Evolutionary conservation across 306 rosid species (phyloP), one percentile per base, ranked within the genome.

Genomic region (Vigna reflexopilosa): DNA sequence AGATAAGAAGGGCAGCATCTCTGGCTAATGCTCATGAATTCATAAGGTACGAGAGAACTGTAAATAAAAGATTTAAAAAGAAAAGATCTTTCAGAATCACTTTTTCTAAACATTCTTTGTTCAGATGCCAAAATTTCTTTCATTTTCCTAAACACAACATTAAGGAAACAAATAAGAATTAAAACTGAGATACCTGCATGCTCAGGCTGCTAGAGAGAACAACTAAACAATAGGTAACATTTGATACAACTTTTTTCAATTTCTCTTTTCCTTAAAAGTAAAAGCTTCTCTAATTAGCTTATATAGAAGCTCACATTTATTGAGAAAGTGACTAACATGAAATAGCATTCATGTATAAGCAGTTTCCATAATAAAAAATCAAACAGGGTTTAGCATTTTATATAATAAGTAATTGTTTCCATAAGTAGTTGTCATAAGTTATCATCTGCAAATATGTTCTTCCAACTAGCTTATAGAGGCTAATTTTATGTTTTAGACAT

Each of bases 1-100:
- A 94, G 90, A 89, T 94, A 26, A 86, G 85, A 87, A 86, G 81
- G 72, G 98, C 95, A 75, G 97, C 97, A 42, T 64, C 86, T 80
- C 83, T 84, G 45, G 98, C 98, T 55, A 92, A 92, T 82, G 97
- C 98, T 80, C 98, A 92, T 63, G 98, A 94, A 70, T 94, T 94
- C 80, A 82, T 88, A 86, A 88, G 98, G 98, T 91, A 89, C 0
- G 84, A 11, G 6, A 50, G 13, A 72, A 34, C 68, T 61, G 32
- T 12, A 22, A 42, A 28, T 40, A 14, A 13, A 40, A 19, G 2
- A 42, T 6, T n/a, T 8, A n/a, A 14, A 32, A 7, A 10, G 9
- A 38, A 9, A 30, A 44, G 48, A 3, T 59, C 22, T 15, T 62
- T 7, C 10, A 10, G 10, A 62, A 17, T 70, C 34, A 34, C 16